Evolutionary conservation across 768 basidiomycete genomes (phyloP), one percentile per base, ranked within the genome.

Genomic region (Mycena galericulata): DNA sequence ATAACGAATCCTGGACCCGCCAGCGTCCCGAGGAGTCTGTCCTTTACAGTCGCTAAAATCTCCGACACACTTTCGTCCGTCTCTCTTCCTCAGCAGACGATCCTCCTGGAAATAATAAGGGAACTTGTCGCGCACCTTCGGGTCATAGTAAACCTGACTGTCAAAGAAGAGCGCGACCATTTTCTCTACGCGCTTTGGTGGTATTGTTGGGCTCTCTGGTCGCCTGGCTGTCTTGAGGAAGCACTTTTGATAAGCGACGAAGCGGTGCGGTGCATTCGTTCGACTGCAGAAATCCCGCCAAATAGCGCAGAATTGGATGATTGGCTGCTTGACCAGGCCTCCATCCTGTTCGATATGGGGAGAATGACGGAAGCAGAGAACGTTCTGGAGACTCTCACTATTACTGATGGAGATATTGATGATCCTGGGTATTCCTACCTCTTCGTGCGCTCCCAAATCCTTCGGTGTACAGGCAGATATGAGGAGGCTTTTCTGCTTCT

Each of bases 341-440:
- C 58, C 18, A 29, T 65, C 32, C 12, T 65, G 2, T 56, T 27
- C 26, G 55, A 59, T n/a, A 38, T 65, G 63, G 63, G 63, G 3
- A 29, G 20, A 9, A n/a, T 57, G 30, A 8, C 20, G 4, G 47
- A 41, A 20, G 63, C 47, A 50, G 27, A 24, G 11, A 15, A 12
- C 30, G 18, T 50, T 20, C 49, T 61, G 2, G 46, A 38, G 26
- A 27, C 15, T 8, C 5, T 36, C 0, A n/a, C 8, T 9, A 12
- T 20, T 3, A 41, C n/a, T 1, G 15, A 41, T 2, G 10, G 9
- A n/a, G 20, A 38, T 18, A 32, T 20, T 32, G 17, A 17, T 4
- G 47, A 40, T 8, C 4, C 2, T 3, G 34, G 18, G 15, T 38
- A 2, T 0, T 57, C 27, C 17, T 3, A 38, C 10, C 32, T 2